phyloP scores from a whole-genome alignment of 1,284 basidiomycete genomes.

The Pseudozyma pruni region DNA sequence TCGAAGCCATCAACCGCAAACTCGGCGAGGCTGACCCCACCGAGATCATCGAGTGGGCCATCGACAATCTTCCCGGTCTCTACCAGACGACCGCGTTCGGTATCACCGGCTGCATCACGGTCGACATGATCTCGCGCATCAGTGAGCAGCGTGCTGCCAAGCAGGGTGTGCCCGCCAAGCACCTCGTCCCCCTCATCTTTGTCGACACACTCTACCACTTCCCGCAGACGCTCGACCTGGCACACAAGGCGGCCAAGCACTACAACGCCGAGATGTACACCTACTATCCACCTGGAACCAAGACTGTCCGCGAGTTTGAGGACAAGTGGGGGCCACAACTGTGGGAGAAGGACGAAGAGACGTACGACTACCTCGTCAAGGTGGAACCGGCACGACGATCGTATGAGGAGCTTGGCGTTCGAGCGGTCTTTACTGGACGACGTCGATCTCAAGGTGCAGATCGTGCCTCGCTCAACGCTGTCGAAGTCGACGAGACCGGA shows the following conservation, averaged over 20 bases:
- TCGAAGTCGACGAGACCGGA: conserved; percentile 92
- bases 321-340: conserved; percentile 80
- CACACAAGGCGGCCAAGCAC: conserved; percentile 79
- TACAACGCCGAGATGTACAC: conserved; percentile 81
- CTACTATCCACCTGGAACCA: conserved; percentile 81
- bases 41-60: conserved; percentile 65
- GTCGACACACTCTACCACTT: conserved; percentile 96
- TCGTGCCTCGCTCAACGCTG: conserved; percentile 81
- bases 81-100: conserved; percentile 68
- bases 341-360: conserved; percentile 89
- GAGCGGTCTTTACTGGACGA: conserved; percentile 92
- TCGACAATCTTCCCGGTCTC: conserved; percentile 65
- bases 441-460: conserved; percentile 91
- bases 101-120: conserved; percentile 66
- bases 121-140: conserved; percentile 64
- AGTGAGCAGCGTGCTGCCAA: conserved; percentile 53
- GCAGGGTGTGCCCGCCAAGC: conserved; percentile 33
- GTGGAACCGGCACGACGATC: conserved; percentile 92
- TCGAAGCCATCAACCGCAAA: conserved; percentile 61
- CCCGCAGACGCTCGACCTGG: conserved; percentile 87
- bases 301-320: conserved; percentile 81
- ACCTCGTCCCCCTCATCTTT: conserved; percentile 67
- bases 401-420: conserved; percentile 82
- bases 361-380: conserved; percentile 94
- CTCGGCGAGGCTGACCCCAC: conserved; percentile 59